Evolutionary conservation across 768 basidiomycete species (phyloP).

Genomic region (Suillus subalutaceus): DNA sequence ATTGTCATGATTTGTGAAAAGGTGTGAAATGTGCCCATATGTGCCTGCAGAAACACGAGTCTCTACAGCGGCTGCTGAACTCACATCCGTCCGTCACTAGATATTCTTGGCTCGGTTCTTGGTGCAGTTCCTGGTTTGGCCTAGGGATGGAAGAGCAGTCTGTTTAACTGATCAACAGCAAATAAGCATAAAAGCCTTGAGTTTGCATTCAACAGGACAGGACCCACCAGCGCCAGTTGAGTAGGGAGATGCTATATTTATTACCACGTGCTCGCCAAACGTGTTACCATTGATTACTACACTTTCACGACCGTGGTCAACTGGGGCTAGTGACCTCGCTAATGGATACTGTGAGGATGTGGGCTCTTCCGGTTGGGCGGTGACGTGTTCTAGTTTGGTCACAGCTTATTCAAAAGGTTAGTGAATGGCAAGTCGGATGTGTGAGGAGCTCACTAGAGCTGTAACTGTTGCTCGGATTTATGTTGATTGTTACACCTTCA

Average conservation of each 20-base stretch:
- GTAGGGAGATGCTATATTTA: neutral
- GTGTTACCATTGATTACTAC: neutral
- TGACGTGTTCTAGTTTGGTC: neutral
- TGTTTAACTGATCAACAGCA: neutral
- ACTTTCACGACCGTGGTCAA: neutral
- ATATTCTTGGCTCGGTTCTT: neutral
- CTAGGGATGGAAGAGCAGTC: neutral
- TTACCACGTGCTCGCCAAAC: neutral
- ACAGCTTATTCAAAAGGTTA: neutral
- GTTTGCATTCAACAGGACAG: neutral
- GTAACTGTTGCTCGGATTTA: neutral
- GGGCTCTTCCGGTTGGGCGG: neutral
- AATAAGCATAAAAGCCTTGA: neutral
- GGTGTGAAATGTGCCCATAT: too few species aligned
- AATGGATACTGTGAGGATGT: neutral
- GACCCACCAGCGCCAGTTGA: neutral
- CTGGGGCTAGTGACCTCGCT: neutral
- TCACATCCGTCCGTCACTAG: neutral
- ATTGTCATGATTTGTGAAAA: too few species aligned
- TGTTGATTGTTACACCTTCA: neutral
- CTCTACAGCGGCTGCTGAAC: too few species aligned
- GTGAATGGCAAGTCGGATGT: neutral
- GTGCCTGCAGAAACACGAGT: too few species aligned
- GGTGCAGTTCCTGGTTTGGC: neutral
- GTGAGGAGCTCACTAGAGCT: neutral